Evolutionary conservation across 1,284 basidiomycete species (phyloP).

Genomic region (Coniferiporia weirii): DNA sequence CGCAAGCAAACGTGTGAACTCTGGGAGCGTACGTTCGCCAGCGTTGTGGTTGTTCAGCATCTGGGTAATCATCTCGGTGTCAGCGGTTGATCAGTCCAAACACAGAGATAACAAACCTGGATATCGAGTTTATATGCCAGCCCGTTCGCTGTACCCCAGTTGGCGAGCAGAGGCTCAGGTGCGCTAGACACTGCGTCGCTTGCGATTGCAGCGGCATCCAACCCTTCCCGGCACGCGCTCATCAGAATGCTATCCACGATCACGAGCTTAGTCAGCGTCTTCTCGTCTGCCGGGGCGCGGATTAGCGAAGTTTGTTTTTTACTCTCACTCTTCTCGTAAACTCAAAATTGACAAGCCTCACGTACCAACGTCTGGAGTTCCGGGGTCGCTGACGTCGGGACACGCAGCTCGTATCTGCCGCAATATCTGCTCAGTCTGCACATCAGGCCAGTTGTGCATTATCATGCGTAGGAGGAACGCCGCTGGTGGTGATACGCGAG

Average conservation of each 20-base stretch:
- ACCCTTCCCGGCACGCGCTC: slow-evolving; percentile 6
- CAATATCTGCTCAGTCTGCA: slow-evolving; percentile 3
- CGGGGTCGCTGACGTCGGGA: no score
- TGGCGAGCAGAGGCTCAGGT: slow-evolving; percentile 19
- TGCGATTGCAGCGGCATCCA: background rate
- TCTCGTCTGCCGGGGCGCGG: background rate
- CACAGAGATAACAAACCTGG: slow-evolving; percentile 12
- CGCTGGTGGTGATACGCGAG: slow-evolving; percentile 1
- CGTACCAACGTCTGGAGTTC: no score
- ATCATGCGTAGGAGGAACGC: slow-evolving; percentile 18
- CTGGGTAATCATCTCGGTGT: slow-evolving; percentile 1
- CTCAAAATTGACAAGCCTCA: no score
- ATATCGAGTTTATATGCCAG: slow-evolving; percentile 20
- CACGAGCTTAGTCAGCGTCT: slow-evolving; percentile 10
- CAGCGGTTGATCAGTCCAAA: background rate
- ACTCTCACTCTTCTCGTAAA: no score
- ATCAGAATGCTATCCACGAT: slow-evolving; percentile 14
- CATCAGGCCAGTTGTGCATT: slow-evolving; percentile 19
- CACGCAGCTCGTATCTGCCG: background rate
- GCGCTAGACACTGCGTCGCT: background rate
- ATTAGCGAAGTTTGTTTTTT: no score
- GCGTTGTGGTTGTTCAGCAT: slow-evolving; percentile 21
- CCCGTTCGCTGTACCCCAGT: slow-evolving; percentile 19
- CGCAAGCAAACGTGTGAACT: slow-evolving; percentile 13
- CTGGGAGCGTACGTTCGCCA: slow-evolving; percentile 19